Evolutionary conservation across 176 grass and related monocot species (phyloP), one percentile per base, ranked within the genome.

Genomic region (Urochloa ruziziensis): DNA sequence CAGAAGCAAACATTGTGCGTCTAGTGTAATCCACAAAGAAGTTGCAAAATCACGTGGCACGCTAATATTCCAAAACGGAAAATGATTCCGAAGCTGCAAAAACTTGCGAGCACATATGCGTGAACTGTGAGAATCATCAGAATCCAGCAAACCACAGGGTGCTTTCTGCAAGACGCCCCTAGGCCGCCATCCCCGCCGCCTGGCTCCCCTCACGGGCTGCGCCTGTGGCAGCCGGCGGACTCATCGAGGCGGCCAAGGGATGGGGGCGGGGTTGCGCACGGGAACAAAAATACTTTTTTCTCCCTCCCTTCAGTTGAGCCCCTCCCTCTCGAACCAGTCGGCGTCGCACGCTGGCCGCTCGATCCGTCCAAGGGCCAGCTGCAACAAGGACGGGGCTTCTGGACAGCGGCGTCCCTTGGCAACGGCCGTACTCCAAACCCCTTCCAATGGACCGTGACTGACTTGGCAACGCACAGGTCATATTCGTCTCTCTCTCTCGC

Each of bases 221-320:
- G 40, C 42, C 42, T 44, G 42, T 12, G 2, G 42, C 42, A 59
- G 14, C 8, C 61, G 84, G 70, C 88, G 88, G 88, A 86, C 78
- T 72, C 65, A 47, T 78, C 79, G 79, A 90, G 88, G 78, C 71
- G 43, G 44, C 78, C 72, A 90, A 86, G n/a, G 71, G 71, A 16
- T 28, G 57, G 43, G 62, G n/a, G 32, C 62, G 62, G 52, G 61
- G 7, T 30, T 49, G 54, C 54, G 23, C 54, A 58, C n/a, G n/a
- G n/a, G n/a, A n/a, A n/a, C n/a, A n/a, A n/a, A n/a, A n/a, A 19
- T 52, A 52, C 49, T 52, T 21, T 63, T 62, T 28, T 49, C n/a
- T 8, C 19, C 18, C 17, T 53, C 19, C 5, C 1, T 52, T 52
- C 19, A 68, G 19, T 57, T 57, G 23, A 57, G 54, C 36, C 62